Base-by-base conservation (phyloP, 305 asterid genomes). In the Ajuga reptans region DNA sequence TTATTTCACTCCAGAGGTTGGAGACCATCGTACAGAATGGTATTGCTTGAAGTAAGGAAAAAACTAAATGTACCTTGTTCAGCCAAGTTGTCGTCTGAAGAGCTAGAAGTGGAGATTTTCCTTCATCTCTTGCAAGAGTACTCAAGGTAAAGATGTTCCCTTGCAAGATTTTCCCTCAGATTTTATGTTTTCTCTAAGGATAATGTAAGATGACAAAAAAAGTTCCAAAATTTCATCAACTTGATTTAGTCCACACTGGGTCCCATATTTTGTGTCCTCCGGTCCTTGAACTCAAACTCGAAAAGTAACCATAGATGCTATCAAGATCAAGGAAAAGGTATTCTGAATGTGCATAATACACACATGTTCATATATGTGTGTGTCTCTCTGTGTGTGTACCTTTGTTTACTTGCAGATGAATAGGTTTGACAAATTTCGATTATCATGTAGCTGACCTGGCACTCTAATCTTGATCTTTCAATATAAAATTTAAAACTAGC, bases 21-120 rank as follows among this genome's bases (percentile, higher is more conserved):
- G 96, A 84, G 99, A 68, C 99, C 97, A 69, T 84, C 99, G 10
- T 94, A 94, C 72, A 82, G 93, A 81, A 84, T 79, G 39, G 93
- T 87, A 69, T 75, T 94, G 80, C 96, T 91, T 79, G 94, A 79
- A 78, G 84, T 94, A 62, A 82, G 93, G 80, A 88, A 86, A 73
- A 85, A 80, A 64, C 74, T 91, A 60, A 85, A 80, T 24, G 65
- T 94, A 73, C 92, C 79, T 52, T 94, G 99, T 79, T 94, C 97
- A 31, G 71, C 91, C 71, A 91, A 91, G 77, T 74, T 94, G 77
- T 78, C 95, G 10, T 79, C 91, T 4, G 95, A 86, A 85, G 96
- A 83, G 78, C 84, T 93, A 55, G 99, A 93, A 77, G 85, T 80
- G 4, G 99, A 93, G 91, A 89, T 91, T 64, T 93, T 86, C 80